Evolutionary conservation across 345 rosid species (phyloP).

Genomic region (Excoecaria agallocha): DNA sequence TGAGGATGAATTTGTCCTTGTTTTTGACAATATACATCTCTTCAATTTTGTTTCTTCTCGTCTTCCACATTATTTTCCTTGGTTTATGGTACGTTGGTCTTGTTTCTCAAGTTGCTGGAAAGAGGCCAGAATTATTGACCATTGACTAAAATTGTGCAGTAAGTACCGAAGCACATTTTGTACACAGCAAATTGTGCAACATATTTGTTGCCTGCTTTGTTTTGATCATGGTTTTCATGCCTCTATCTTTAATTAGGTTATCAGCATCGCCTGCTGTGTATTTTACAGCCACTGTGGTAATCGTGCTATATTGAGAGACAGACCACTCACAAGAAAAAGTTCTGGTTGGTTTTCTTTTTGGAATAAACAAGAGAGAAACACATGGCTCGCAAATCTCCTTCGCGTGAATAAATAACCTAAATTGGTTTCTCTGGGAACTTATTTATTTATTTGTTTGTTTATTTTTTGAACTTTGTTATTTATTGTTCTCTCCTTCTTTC

Average conservation of each 20-base stretch:
- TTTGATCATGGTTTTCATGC: conserved; percentile 1
- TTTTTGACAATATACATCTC: conserved; percentile 81
- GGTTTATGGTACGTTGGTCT: conserved; percentile 93
- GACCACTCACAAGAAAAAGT: conserved; percentile 43
- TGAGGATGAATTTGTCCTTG: conserved; percentile 99
- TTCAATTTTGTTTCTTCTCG: conserved; percentile 84
- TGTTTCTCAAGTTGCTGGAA: conserved; percentile 92
- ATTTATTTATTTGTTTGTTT: neutral
- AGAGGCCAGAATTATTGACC: conserved; percentile 85
- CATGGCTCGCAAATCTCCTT: conserved; percentile 69
- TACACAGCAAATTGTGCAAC: neutral
- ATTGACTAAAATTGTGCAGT: conserved; percentile 93
- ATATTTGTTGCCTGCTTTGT: neutral
- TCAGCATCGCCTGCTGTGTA: conserved; percentile 95
- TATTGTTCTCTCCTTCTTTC: neutral
- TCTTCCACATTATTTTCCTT: conserved; percentile 86
- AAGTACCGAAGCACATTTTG: conserved; percentile 35
- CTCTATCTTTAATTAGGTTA: conserved; percentile 55
- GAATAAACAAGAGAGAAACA: conserved; percentile 62
- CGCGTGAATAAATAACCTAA: conserved; percentile 44
- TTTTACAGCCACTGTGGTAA: conserved; percentile 99
- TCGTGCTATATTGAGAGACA: conserved; percentile 67
- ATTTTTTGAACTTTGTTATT: neutral
- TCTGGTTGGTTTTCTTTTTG: conserved; percentile 72
- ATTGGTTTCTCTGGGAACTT: neutral